Evolutionary conservation across 2,329 filamentous ascomycete genomes (phyloP).

Genomic region (Colletotrichum gloeosporioides): DNA sequence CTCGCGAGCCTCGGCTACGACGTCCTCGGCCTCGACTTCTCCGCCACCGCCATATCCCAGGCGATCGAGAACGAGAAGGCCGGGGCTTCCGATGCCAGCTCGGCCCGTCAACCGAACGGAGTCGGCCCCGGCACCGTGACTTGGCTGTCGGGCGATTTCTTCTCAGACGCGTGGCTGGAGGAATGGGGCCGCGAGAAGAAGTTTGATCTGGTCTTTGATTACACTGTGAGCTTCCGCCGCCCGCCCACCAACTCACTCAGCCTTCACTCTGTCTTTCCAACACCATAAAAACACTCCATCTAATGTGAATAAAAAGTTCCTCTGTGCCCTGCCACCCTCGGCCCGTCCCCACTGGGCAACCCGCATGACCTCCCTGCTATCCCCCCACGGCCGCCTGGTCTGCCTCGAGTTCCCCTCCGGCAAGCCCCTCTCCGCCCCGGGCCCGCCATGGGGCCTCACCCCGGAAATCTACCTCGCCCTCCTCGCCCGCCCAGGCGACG

Average conservation of each 20-base stretch:
- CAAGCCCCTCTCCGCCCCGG: slow-evolving; percentile 68
- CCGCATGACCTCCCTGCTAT: slow-evolving; percentile 56
- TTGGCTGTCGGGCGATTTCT: slow-evolving; percentile 72
- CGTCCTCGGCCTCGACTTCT: slow-evolving; percentile 75
- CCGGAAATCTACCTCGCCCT: slow-evolving; percentile 75
- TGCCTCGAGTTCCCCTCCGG: slow-evolving; percentile 81
- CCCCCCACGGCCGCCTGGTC: slow-evolving; percentile 55
- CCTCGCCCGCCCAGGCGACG: slow-evolving; percentile 71
- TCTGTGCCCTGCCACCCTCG: slow-evolving; percentile 64
- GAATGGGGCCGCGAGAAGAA: slow-evolving; percentile 43
- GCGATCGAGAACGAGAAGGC: slow-evolving; percentile 49
- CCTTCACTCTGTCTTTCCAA: not conserved
- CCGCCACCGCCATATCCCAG: slow-evolving; percentile 48
- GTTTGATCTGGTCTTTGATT: slow-evolving; percentile 73
- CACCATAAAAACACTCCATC: not conserved
- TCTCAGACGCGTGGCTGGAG: slow-evolving; percentile 62
- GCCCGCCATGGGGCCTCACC: slow-evolving; percentile 76
- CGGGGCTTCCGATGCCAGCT: slow-evolving; percentile 48
- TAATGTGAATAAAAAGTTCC: slow-evolving; percentile 50
- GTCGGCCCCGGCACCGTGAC: slow-evolving; percentile 54
- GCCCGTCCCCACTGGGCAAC: slow-evolving; percentile 59
- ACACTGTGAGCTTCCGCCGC: slow-evolving; percentile 53
- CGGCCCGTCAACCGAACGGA: slow-evolving; percentile 37
- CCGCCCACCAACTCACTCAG: not conserved
- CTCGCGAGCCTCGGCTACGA: slow-evolving; percentile 79